Evolutionary conservation across 495 filamentous ascomycete species (phyloP).

Genomic region (Apodospora peruviana): DNA sequence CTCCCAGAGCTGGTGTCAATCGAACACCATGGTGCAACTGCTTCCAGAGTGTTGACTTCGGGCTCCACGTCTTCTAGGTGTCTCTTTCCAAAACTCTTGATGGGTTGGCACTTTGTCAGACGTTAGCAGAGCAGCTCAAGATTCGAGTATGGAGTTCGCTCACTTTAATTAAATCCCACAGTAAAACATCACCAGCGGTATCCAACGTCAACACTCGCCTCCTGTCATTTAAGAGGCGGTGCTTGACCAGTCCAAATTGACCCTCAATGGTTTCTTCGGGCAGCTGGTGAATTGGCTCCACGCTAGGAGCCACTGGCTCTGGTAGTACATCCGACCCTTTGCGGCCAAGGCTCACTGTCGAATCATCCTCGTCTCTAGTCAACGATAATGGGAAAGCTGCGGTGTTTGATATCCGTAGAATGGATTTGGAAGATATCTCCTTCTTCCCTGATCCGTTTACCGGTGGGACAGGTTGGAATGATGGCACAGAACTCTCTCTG

Average conservation of each 20-base stretch:
- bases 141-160: constrained; percentile 1
- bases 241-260: constrained; percentile 91
- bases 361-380: constrained; percentile 34
- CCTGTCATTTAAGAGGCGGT: constrained; percentile 85
- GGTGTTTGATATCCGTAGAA: constrained; percentile 77
- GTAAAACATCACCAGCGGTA: constrained; percentile 89
- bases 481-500: constrained; percentile 16
- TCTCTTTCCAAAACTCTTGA: constrained; percentile 83
- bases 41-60: constrained; percentile 82
- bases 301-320: constrained; percentile 52
- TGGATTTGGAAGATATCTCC: constrained; percentile 69
- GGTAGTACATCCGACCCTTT: constrained; percentile 56
- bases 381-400: constrained; percentile 59
- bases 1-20: constrained; percentile 90
- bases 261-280: constrained; percentile 88
- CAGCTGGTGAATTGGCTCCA: constrained; percentile 64
- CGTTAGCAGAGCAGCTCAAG: constrained; percentile 2
- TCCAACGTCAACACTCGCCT: constrained; percentile 85
- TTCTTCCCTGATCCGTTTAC: constrained; percentile 40
- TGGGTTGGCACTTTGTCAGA: constrained; percentile 66
- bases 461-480: constrained; percentile 7
- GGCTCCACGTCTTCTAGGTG: constrained; percentile 89
- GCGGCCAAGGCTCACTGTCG: constrained; percentile 39
- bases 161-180: constrained; percentile 91
- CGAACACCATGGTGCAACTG: constrained; percentile 89